Base-by-base conservation (phyloP, 2,329 filamentous ascomycete genomes). In the Arthrobotrys conoides region DNA sequence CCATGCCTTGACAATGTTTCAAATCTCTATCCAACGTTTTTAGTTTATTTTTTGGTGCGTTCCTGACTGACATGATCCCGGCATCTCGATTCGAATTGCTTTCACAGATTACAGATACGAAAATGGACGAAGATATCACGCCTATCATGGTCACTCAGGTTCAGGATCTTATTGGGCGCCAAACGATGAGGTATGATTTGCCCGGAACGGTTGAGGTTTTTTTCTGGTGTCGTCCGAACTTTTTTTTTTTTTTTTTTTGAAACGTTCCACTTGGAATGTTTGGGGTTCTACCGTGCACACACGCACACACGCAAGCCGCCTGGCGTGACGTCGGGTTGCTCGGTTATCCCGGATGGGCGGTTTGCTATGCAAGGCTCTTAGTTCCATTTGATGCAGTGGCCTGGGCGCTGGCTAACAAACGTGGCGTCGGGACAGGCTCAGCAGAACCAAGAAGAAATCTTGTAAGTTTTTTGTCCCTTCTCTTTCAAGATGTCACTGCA, bases 161-260 rank as follows among this genome's bases (percentile, higher is more conserved):
- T 57, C 57, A 41, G 67, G 48, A 27, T 38, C 59, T 22, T 77
- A 77, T 67, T 77, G 73, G 73, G 73, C 73, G 49, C 73, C 73
- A 44, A 77, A 77, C 18, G 73, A 77, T 77, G 73, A 77, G 73
- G 73, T 77, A 77, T 63, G 67, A 63, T 71, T 71, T 77, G 67
- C 30, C 44, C 41, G 18, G n/a, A 30, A 38, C 16, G 20, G 24
- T 38, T 33, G 27, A 12, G 9, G 18, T n/a, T 57, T 65, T 65
- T 41, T 36, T 33, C 27, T 68, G 10, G 20, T 41, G 22, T 44
- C 30, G 16, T 36, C 38, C 30, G 20, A n/a, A n/a, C n/a, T n/a
- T n/a, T n/a, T n/a, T n/a, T n/a, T n/a, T n/a, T n/a, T n/a, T 57
- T 20, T 20, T 57, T 33, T 16, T 36, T 18, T 41, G 44, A 77